Percentiles rank a stretch among this genome's conserved stretches.
phyloP scores from a whole-genome alignment of 108 stramenopile species.

The Cyclostephanos invisitatus region DNA sequence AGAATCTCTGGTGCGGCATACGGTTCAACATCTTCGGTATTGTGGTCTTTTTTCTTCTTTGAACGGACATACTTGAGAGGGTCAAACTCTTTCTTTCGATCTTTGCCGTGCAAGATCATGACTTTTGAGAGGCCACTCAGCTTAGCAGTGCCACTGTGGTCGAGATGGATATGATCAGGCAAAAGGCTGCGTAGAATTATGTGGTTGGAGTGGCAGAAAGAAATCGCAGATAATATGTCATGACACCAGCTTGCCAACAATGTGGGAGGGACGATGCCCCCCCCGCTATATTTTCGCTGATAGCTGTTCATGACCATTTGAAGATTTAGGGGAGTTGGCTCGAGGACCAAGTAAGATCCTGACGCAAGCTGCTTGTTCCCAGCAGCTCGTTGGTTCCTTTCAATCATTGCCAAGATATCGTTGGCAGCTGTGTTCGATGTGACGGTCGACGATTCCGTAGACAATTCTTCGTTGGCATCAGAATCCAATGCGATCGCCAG shows the following conservation, averaged over 20 bases:
- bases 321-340: conserved; percentile 78
- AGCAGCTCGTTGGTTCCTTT: conserved; percentile 62
- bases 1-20: conserved; percentile 80
- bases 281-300: conserved; percentile 42
- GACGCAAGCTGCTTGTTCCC: conserved; percentile 62
- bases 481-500: conserved; percentile 72
- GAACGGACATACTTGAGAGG: conserved; percentile 50
- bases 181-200: conserved; percentile 72
- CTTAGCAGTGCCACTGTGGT: conserved; percentile 78
- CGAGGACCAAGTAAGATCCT: conserved; percentile 73
- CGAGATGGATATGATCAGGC: conserved; percentile 76
- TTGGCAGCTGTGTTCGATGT: conserved; percentile 52
- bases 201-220: conserved; percentile 80
- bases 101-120: conserved; percentile 55
- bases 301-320: conserved; percentile 63
- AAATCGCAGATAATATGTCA: conserved; percentile 76
- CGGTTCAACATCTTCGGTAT: conserved; percentile 67
- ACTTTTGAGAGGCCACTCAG: conserved; percentile 73
- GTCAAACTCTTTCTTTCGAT: conserved; percentile 48
- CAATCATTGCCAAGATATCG: conserved; percentile 74
- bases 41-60: conserved; percentile 52
- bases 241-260: conserved; percentile 76
- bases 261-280: conserved; percentile 51
- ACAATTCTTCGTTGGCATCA: conserved; percentile 37
- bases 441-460: conserved; percentile 6